phyloP scores from a whole-genome alignment of 441 rosid species.

The Raphanus hybrid region DNA sequence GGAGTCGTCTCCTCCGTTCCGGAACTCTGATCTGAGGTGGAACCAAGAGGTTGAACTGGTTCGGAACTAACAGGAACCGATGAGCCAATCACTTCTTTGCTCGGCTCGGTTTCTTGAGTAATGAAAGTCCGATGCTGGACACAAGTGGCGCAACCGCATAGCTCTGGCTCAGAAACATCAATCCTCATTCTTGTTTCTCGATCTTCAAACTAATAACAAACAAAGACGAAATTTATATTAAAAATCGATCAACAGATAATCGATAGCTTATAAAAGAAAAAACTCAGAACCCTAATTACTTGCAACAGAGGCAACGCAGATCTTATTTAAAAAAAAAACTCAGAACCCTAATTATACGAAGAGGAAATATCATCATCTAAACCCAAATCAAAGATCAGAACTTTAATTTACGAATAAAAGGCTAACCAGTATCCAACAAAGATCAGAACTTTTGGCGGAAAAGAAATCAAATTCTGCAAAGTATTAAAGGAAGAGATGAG shows the following conservation, averaged over 20 bases:
- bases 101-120: conserved; percentile 19
- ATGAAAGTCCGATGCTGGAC: neutral
- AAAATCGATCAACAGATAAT: conserved; percentile 2
- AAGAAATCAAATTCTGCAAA: neutral
- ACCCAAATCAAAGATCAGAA: conserved; percentile 1
- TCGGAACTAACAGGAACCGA: conserved; percentile 4
- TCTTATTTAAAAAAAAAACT: too few relatives aligned
- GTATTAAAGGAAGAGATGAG: neutral
- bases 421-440: neutral
- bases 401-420: neutral
- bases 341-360: neutral
- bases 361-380: neutral
- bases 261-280: neutral
- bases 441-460: neutral
- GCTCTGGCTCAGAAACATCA: conserved; percentile 29
- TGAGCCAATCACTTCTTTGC: conserved; percentile 19
- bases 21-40: neutral
- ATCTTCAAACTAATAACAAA: conserved; percentile 10
- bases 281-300: neutral
- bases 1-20: neutral
- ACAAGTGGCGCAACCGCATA: conserved; percentile 8
- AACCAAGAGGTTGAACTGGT: conserved; percentile 8
- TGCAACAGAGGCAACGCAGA: neutral
- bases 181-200: conserved; percentile 18
- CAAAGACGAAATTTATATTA: neutral